Conservation (phyloP, 2,329 filamentous ascomycete genomes). For the Cryphonectria parasitica region DNA sequence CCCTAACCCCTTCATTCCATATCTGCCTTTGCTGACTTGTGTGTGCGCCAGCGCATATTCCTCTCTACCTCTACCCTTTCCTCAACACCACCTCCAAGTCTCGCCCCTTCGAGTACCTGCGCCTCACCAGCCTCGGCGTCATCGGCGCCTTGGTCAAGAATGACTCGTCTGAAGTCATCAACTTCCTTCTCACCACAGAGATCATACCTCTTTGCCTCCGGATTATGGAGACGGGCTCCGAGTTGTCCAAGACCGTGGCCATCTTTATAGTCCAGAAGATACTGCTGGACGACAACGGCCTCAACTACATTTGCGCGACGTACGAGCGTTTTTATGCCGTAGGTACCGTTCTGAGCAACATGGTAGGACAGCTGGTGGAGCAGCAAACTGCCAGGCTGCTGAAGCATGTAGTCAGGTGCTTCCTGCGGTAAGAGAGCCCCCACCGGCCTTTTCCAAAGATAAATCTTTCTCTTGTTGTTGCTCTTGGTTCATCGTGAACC, state of each 20-base stretch:
- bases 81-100: constrained; percentile 99
- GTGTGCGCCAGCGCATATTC: constrained; percentile 79
- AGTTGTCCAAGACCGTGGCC: constrained; percentile 97
- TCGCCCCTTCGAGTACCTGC: constrained; percentile 94
- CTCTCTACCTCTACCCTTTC: constrained; percentile 96
- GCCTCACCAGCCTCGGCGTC: constrained; percentile 91
- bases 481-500: not conserved
- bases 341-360: constrained; percentile 95
- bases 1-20: not conserved
- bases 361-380: constrained; percentile 97
- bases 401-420: constrained; percentile 97
- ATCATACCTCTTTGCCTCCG: constrained; percentile 96
- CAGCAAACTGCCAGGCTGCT: constrained; percentile 94
- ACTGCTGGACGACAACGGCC: constrained; percentile 89
- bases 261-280: constrained; percentile 99
- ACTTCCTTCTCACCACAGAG: constrained; percentile 96
- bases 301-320: constrained; percentile 98
- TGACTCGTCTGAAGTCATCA: constrained; percentile 97
- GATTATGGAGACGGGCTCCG: constrained; percentile 99
- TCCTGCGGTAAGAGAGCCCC: constrained; percentile 73
- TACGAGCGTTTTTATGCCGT: constrained; percentile 99
- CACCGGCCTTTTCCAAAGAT: not conserved
- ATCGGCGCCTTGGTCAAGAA: constrained; percentile 98
- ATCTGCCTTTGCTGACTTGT: constrained; percentile 3
- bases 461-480: no score